Percentiles rank a stretch among this genome's conserved stretches.
phyloP scores from a whole-genome alignment of 2,329 filamentous ascomycete genomes.

The Colletotrichum incanum region DNA sequence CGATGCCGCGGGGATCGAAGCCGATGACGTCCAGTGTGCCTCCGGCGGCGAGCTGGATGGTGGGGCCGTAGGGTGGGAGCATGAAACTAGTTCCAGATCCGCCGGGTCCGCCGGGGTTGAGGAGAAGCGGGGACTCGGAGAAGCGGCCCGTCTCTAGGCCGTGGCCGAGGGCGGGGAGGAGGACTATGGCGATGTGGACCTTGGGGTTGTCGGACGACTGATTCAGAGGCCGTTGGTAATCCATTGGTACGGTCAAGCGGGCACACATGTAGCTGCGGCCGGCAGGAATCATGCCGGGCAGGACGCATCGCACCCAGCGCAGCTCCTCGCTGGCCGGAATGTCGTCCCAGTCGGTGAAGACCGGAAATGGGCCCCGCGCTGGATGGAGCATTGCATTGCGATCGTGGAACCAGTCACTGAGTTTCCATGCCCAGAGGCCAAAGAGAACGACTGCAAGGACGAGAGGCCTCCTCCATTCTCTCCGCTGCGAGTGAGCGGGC shows the following conservation, averaged over 20 bases:
- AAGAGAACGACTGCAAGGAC: conserved; percentile 28
- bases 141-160: conserved; percentile 49
- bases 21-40: conserved; percentile 61
- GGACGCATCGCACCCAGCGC: conserved; percentile 60
- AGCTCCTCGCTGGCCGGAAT: conserved; percentile 62
- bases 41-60: conserved; percentile 57
- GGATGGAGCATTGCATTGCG: conserved; percentile 19
- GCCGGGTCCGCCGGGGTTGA: conserved; percentile 65
- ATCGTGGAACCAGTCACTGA: conserved; percentile 16
- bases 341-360: conserved; percentile 48
- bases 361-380: neutral
- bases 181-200: conserved; percentile 57
- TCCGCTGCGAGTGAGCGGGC: conserved; percentile 1
- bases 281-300: conserved; percentile 44
- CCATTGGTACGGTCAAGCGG: conserved; percentile 63
- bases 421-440: conserved; percentile 29
- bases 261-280: conserved; percentile 55
- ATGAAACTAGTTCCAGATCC: conserved; percentile 56
- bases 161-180: conserved; percentile 52
- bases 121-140: conserved; percentile 57
- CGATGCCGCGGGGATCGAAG: conserved; percentile 64
- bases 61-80: conserved; percentile 45
- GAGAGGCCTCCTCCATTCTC: conserved; percentile 28
- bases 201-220: conserved; percentile 51
- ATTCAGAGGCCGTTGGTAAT: conserved; percentile 60